Percentiles rank a stretch among this genome's conserved stretches.
phyloP scores from a whole-genome alignment of 208 protist species.

The Leishmania major region DNA sequence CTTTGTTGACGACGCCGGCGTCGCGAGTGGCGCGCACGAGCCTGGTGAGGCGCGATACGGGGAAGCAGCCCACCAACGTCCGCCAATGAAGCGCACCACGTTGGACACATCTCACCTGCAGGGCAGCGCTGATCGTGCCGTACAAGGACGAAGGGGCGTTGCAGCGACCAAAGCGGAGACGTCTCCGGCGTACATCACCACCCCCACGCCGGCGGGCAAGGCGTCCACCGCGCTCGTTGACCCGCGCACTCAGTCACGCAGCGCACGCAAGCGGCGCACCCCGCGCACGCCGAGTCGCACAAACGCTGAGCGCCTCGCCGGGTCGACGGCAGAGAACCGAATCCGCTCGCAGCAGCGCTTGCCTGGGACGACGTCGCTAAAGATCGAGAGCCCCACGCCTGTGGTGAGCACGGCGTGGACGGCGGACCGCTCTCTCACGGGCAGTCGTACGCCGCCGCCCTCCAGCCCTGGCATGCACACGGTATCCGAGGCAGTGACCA shows the following conservation, averaged over 20 bases:
- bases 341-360: constrained; percentile 2
- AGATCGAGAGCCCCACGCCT: constrained; percentile 37
- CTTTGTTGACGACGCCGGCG: constrained; percentile 10
- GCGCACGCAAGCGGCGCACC: constrained; percentile 45
- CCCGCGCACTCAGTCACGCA: constrained; percentile 24
- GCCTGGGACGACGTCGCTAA: constrained; percentile 27
- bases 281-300: constrained; percentile 79
- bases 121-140: not conserved
- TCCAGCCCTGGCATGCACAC: not conserved
- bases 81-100: constrained; percentile 2
- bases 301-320: constrained; percentile 54
- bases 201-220: constrained; percentile 17
- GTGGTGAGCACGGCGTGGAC: constrained; percentile 30
- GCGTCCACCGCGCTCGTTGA: constrained; percentile 28
- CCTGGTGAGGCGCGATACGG: not conserved
- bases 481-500: not conserved
- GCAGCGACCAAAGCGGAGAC: constrained; percentile 13
- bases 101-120: constrained; percentile 9
- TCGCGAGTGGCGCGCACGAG: not conserved
- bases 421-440: constrained; percentile 27
- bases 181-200: constrained; percentile 32
- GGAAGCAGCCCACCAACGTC: not conserved
- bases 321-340: not conserved
- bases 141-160: not conserved
- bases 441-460: constrained; percentile 24